phyloP scores from a whole-genome alignment of 768 basidiomycete genomes.

The Scleroderma citrinum region DNA sequence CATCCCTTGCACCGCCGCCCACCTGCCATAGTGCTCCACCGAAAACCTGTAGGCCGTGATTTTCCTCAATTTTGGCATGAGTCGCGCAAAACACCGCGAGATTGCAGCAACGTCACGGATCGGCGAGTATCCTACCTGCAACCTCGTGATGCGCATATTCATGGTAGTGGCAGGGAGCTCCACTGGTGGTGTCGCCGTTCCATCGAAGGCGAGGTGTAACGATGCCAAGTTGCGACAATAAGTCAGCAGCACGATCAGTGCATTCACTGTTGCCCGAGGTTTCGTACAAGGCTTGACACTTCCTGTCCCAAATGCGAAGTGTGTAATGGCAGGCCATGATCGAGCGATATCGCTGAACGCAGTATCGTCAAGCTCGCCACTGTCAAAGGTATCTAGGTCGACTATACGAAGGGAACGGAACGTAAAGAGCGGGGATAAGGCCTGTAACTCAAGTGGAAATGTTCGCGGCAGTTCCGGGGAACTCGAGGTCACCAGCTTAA shows the following conservation, averaged over 20 bases:
- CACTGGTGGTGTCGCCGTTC: not conserved
- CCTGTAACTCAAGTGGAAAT: slow-evolving; percentile 12
- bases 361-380: slow-evolving; percentile 14
- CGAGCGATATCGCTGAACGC: slow-evolving; percentile 10
- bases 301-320: slow-evolving; percentile 8
- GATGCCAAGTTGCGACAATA: slow-evolving; percentile 15
- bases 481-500: slow-evolving; percentile 23
- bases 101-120: too few relatives aligned
- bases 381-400: slow-evolving; percentile 15
- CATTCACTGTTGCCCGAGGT: slow-evolving; percentile 13
- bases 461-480: slow-evolving; percentile 16
- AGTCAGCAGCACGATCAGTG: slow-evolving; percentile 16
- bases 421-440: slow-evolving; percentile 9
- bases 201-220: slow-evolving; percentile 19
- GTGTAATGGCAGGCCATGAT: slow-evolving; percentile 1
- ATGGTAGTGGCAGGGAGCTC: too few relatives aligned
- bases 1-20: too few relatives aligned
- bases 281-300: slow-evolving; percentile 12
- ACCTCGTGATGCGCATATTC: too few relatives aligned
- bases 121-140: too few relatives aligned
- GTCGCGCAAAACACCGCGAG: too few relatives aligned
- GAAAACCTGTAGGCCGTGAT: too few relatives aligned
- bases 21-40: too few relatives aligned
- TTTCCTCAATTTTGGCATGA: too few relatives aligned
- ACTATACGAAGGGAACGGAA: slow-evolving; percentile 13